Evolutionary conservation across 2,329 filamentous ascomycete species (phyloP), one percentile per base, ranked within the genome.

Genomic region (Alternaria longipes): DNA sequence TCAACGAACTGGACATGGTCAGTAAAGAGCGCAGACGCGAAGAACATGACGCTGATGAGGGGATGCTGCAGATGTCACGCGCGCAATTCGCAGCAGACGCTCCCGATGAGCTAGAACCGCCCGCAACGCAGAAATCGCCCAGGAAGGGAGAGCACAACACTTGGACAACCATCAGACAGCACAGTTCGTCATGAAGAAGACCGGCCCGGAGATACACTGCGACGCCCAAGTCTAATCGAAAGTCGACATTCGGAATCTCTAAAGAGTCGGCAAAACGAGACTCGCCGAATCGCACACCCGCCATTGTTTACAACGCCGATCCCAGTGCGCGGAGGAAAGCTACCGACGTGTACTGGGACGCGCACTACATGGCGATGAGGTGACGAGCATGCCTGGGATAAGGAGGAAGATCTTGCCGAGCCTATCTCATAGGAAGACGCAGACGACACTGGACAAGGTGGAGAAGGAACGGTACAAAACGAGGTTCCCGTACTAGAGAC

Each of bases 281-380:
- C 6, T 72, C 70, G 3, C 68, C 73, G 3, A 68, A 72, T 24
- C 75, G 72, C 50, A 92, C 90, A 1, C 90, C 91, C 0, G 86
- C 87, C 38, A 85, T 88, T 67, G 84, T 86, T 42, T 87, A 85
- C 64, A 91, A 92, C 65, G 91, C 91, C 20, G 93, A 97, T 79
- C 89, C 91, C 50, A 97, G 94, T 5, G 94, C 94, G 2, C 88
- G 91, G 71, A 89, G 89, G 72, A 97, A 97, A 83, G 97, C 76
- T 91, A 91, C 22, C 85, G 89, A 53, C 87, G 88, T 4, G 81
- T 97, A 53, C 89, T 96, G 40, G 89, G 94, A 73, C 89, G 89
- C 45, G 88, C 89, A 7, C 83, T 91, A 11, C 84, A 85, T 20
- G 88, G 86, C 18, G 85, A 83, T 8, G 84, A 85, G 26, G 88